Evolutionary conservation across 805 yeast species (phyloP).

Genomic region (Candida montana): DNA sequence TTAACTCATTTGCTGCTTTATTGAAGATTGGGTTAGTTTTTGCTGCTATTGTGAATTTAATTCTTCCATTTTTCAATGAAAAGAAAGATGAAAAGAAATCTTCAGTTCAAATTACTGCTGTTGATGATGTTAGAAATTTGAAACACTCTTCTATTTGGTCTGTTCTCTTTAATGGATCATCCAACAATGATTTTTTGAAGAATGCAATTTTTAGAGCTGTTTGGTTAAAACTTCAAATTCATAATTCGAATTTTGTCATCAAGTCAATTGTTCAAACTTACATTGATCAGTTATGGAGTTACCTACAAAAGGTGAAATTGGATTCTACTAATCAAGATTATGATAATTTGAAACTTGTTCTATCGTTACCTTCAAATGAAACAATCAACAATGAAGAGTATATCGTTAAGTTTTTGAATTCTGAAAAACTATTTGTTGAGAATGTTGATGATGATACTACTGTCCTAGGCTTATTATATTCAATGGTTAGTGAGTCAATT

Average conservation of each 20-base stretch:
- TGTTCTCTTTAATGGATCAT: conserved; percentile 13
- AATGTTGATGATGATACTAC: conserved; percentile 10
- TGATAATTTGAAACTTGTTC: conserved; percentile 23
- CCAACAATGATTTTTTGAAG: conserved; percentile 20
- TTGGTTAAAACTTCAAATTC: conserved; percentile 18
- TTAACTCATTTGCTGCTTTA: conserved; percentile 24
- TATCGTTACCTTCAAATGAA: conserved; percentile 20
- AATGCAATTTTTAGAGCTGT: conserved; percentile 23
- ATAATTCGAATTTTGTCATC: conserved; percentile 16
- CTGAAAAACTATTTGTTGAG: conserved; percentile 16
- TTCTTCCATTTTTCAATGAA: conserved; percentile 19
- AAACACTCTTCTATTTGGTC: conserved; percentile 14
- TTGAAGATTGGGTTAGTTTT: conserved; percentile 24
- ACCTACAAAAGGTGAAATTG: conserved; percentile 20
- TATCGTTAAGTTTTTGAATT: conserved; percentile 16
- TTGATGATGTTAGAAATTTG: conserved; percentile 22
- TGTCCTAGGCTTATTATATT: conserved; percentile 15
- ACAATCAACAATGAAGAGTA: conserved; percentile 26
- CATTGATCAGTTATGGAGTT: conserved; percentile 24
- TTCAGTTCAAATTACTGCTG: neutral
- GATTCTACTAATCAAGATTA: conserved; percentile 15
- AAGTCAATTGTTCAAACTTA: conserved; percentile 19
- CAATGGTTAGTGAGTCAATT: conserved; percentile 19
- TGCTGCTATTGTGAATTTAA: conserved; percentile 23
- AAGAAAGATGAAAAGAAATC: conserved; percentile 6